Evolutionary conservation across 176 grass and related monocot species (phyloP).

Genomic region (Oryza meridionalis): DNA sequence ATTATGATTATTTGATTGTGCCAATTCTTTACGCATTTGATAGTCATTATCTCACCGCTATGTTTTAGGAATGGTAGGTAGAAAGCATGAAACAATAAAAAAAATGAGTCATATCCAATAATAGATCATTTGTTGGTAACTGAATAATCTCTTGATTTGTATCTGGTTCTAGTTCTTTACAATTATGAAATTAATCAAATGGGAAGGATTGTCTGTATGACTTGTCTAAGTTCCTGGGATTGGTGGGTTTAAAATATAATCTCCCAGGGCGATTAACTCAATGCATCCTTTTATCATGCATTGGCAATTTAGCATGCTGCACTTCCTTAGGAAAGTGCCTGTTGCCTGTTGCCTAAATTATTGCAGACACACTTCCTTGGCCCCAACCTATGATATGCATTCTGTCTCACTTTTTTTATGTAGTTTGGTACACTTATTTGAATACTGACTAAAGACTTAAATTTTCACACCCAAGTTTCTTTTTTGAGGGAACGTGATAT

Average conservation of each 20-base stretch:
- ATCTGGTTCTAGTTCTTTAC: neutral
- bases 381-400: neutral
- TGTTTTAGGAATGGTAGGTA: neutral
- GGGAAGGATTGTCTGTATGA: neutral
- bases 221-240: neutral
- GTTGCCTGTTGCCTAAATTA: neutral
- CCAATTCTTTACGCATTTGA: neutral
- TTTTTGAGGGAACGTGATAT: neutral
- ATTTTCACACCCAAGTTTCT: neutral
- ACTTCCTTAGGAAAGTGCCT: neutral
- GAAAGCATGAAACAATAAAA: neutral
- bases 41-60: conserved; percentile 15
- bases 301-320: neutral
- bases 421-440: neutral
- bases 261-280: neutral
- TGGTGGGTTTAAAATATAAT: neutral
- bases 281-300: neutral
- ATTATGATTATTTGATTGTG: conserved; percentile 8
- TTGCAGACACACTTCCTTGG: neutral
- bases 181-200: neutral
- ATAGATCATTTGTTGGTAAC: neutral
- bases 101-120: neutral
- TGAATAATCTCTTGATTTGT: neutral
- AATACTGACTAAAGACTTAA: neutral
- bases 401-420: neutral